A percentile compares a stretch with the other conserved stretches of the same genome.
Evolutionary conservation across 208 protist species (phyloP).

Genomic region (Vickermania ingenoplastis): DNA sequence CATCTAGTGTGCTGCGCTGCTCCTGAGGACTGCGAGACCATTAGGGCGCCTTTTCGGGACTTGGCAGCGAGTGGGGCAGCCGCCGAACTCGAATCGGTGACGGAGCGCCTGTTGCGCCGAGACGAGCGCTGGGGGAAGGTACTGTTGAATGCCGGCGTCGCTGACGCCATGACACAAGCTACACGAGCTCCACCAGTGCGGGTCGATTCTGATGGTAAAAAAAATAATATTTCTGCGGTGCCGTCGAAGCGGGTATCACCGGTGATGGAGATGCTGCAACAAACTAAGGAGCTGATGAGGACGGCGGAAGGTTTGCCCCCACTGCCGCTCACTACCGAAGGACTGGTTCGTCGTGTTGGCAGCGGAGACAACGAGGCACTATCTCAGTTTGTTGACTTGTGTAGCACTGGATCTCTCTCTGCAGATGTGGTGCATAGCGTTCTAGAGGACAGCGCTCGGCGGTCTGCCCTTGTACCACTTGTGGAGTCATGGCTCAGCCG

Average conservation of each 20-base stretch:
- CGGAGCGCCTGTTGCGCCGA: constrained; percentile 22
- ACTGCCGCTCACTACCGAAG: not conserved
- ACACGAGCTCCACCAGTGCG: no score
- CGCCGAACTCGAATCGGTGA: constrained; percentile 22
- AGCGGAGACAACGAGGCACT: not conserved
- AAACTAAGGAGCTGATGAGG: not conserved
- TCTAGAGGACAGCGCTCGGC: not conserved
- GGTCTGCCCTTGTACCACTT: not conserved
- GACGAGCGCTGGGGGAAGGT: constrained; percentile 36
- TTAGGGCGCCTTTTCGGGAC: constrained; percentile 28
- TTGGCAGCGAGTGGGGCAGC: constrained; percentile 25
- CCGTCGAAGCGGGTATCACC: not conserved
- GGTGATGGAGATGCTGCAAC: constrained; percentile 4
- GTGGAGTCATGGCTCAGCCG: constrained; percentile 8
- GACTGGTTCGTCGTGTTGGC: not conserved
- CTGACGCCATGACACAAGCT: constrained; percentile 32
- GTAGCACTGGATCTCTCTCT: not conserved
- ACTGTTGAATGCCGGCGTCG: constrained; percentile 46
- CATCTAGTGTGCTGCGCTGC: constrained; percentile 33
- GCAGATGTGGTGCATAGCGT: not conserved
- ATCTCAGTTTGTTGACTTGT: not conserved
- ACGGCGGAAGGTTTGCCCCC: not conserved
- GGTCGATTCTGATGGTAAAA: not conserved
- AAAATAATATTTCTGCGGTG: not conserved
- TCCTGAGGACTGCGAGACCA: constrained; percentile 22